Base-by-base conservation (phyloP, 345 rosid genomes). In the Cochlearia excelsa region DNA sequence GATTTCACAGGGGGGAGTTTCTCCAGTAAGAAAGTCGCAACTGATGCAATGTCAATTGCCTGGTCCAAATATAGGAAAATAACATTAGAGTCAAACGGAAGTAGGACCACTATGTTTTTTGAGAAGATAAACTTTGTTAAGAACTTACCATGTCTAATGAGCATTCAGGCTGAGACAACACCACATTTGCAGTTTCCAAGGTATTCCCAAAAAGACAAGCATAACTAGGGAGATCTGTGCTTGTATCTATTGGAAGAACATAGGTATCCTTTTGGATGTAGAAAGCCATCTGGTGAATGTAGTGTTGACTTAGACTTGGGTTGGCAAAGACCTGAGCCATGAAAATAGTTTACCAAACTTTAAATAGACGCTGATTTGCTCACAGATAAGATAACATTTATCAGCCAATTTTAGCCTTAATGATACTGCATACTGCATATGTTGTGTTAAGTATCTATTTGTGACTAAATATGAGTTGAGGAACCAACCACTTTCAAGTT, bases 171-270 rank as follows among this genome's bases (percentile, higher is more conserved):
- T 75, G 88, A 45, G 87, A 81, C 62, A 90, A 76, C 70, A 85
- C 76, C 74, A 80, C 82, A 68, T 80, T 82, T 54, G 97, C 90
- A 59, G 83, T 81, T 76, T 94, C 99, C 74, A 94, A 72, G 7
- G 78, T 72, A 67, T 90, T 90, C 65, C 90, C 99, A 67, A 94
- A 95, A 54, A 94, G 87, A 67, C 97, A 87, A 51, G 97, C 97
- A 75, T 80, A 77, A 51, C 87, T 75, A 51, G 99, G 95, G 71
- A 77, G 81, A 60, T 80, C 83, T 38, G 54, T 57, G 34, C 84
- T 79, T 52, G 80, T 62, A 74, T 87, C 95, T 44, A 57, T 43
- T 5, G 96, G 95, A 55, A 87, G 79, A 41, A 87, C 71, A 79
- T 75, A 73, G 44, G 81, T 56, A 63, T 74, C 78, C 69, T 80